Percentiles rank a stretch among this genome's conserved stretches.
These are phyloP conservation scores for Coemansia sp. DNA, from an alignment of 192 early-diverging fungal species.

Conservation along the genomic window DNA sequence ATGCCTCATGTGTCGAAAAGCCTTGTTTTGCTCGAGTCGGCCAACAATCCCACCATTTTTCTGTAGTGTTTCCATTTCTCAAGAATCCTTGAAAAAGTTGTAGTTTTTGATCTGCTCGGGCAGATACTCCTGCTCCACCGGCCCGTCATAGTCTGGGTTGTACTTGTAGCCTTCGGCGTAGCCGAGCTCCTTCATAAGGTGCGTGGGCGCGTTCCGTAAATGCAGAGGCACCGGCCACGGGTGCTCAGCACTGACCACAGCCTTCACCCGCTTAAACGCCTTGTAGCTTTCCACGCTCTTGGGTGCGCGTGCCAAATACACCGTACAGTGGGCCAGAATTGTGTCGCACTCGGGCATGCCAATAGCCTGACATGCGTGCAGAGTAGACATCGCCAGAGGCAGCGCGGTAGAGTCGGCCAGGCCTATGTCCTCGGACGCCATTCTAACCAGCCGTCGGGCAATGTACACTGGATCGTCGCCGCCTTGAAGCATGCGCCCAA, in stretches of 20 bases:
- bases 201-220: constrained; percentile 77
- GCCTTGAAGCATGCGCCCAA: constrained; percentile 82
- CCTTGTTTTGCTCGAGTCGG: not conserved
- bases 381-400: constrained; percentile 68
- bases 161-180: constrained; percentile 82
- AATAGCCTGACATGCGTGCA: constrained; percentile 81
- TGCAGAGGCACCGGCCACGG: constrained; percentile 82
- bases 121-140: constrained; percentile 77
- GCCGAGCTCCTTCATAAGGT: constrained; percentile 77
- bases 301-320: constrained; percentile 73
- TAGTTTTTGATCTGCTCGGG: constrained; percentile 61
- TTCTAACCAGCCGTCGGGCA: constrained; percentile 72
- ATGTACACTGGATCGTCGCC: constrained; percentile 92
- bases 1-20: constrained; percentile 25
- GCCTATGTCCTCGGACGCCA: constrained; percentile 88
- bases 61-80: not conserved
- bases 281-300: constrained; percentile 82
- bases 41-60: not conserved
- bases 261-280: constrained; percentile 69
- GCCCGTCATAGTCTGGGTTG: constrained; percentile 71
- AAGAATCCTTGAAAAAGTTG: constrained; percentile 53
- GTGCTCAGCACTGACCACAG: constrained; percentile 57
- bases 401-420: constrained; percentile 78
- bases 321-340: constrained; percentile 74
- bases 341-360: constrained; percentile 93